phyloP scores from a whole-genome alignment of 148 eudicot genomes.

The Amaranthus cruentus region DNA sequence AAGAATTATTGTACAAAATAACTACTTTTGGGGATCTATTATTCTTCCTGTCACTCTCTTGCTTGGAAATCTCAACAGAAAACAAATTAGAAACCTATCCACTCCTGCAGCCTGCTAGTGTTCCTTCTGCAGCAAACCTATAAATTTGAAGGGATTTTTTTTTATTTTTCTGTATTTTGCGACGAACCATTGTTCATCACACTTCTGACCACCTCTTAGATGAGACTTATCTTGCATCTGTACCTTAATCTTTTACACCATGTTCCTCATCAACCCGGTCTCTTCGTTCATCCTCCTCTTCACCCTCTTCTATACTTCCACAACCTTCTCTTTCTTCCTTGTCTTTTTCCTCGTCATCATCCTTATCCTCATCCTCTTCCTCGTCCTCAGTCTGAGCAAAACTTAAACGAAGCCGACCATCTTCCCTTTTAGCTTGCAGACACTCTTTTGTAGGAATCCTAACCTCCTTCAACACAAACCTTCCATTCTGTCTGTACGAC shows the following conservation, averaged over 20 bases:
- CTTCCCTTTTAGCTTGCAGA: constrained; percentile 61
- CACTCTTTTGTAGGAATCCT: constrained; percentile 56
- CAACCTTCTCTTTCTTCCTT: constrained; percentile 1
- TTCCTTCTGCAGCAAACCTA: background rate
- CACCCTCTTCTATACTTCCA: constrained; percentile 22
- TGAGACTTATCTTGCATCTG: constrained; percentile 10
- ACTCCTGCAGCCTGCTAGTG: constrained; percentile 3
- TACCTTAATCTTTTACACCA: background rate
- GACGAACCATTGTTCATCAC: no score
- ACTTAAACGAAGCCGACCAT: constrained; percentile 64
- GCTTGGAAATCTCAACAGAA: constrained; percentile 13
- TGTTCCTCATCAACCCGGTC: background rate
- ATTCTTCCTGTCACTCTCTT: constrained; percentile 11
- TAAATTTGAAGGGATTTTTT: no score
- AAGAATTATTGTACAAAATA: background rate
- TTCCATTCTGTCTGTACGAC: constrained; percentile 61
- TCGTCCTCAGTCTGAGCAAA: constrained; percentile 49
- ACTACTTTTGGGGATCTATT: constrained; percentile 7
- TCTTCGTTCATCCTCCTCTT: constrained; percentile 17
- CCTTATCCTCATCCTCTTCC: constrained; percentile 14
- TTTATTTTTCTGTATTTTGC: no score
- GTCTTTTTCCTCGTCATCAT: background rate
- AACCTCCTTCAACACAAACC: constrained; percentile 68
- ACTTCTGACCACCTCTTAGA: no score
- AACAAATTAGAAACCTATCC: constrained; percentile 1